Evolutionary conservation across 768 basidiomycete genomes (phyloP).

Genomic region (Fistulinella prunicolor): DNA sequence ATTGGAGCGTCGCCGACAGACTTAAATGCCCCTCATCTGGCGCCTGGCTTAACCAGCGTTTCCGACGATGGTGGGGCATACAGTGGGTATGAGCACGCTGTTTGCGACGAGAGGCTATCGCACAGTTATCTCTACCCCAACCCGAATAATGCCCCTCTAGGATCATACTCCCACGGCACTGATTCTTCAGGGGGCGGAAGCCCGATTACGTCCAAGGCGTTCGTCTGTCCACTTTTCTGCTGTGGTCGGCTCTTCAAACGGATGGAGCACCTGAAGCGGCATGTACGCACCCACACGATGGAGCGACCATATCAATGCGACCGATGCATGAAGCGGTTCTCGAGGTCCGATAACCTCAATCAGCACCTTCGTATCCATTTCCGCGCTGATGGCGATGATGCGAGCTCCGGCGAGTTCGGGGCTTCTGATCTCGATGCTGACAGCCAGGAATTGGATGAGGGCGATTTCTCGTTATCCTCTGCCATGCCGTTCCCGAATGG

Average conservation of each 20-base stretch:
- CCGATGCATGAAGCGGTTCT: slow-evolving; percentile 78
- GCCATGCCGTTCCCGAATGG: slow-evolving; percentile 28
- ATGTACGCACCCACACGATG: slow-evolving; percentile 86
- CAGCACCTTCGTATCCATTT: slow-evolving; percentile 84
- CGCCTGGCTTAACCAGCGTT: slow-evolving; percentile 19
- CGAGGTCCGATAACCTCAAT: slow-evolving; percentile 82
- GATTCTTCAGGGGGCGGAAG: slow-evolving; percentile 20
- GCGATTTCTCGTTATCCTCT: slow-evolving; percentile 21
- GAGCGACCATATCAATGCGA: slow-evolving; percentile 80
- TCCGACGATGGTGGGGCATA: slow-evolving; percentile 22
- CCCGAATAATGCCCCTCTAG: slow-evolving; percentile 12
- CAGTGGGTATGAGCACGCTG: slow-evolving; percentile 17
- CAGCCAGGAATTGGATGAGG: slow-evolving; percentile 36
- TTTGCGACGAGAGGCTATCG: slow-evolving; percentile 19
- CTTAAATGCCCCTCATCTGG: slow-evolving; percentile 17
- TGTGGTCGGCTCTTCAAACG: slow-evolving; percentile 88
- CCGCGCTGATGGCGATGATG: slow-evolving; percentile 29
- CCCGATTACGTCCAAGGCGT: slow-evolving; percentile 55
- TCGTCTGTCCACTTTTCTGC: slow-evolving; percentile 78
- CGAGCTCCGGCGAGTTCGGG: slow-evolving; percentile 26
- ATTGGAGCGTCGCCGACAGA: slow-evolving; percentile 19
- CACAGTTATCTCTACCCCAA: slow-evolving; percentile 16
- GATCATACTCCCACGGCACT: slow-evolving; percentile 20
- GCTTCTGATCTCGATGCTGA: slow-evolving; percentile 32
- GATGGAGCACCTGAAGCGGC: slow-evolving; percentile 87